phyloP scores from a whole-genome alignment of 495 filamentous ascomycete species.

The Podospora australis region DNA sequence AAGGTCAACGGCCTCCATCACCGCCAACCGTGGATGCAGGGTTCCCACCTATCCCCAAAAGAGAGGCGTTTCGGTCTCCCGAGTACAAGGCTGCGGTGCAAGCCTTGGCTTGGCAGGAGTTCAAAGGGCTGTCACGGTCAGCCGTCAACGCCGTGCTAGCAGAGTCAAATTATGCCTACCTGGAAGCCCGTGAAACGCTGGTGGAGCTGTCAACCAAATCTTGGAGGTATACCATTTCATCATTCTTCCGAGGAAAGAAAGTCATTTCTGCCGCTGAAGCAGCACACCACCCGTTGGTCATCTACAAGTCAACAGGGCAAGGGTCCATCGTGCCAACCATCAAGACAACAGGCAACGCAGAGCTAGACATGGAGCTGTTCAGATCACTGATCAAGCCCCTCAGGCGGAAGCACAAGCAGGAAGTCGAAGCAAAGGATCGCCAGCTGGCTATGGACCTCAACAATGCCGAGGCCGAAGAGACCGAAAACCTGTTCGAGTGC shows the following conservation, averaged over 20 bases:
- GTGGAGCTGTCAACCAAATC: conserved; percentile 69
- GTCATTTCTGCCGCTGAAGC: conserved; percentile 51
- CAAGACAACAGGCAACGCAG: conserved; percentile 64
- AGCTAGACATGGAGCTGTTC: conserved; percentile 76
- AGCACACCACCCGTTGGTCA: conserved; percentile 50
- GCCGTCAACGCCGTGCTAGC: conserved; percentile 83
- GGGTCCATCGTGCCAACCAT: conserved; percentile 50
- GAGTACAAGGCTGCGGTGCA: conserved; percentile 70
- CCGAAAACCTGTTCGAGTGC: conserved; percentile 73
- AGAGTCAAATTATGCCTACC: conserved; percentile 84
- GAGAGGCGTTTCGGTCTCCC: conserved; percentile 67
- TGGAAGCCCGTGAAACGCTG: conserved; percentile 66
- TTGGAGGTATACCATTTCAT: conserved; percentile 78
- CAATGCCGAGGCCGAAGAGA: conserved; percentile 64
- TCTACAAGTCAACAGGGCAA: conserved; percentile 52
- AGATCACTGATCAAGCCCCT: conserved; percentile 59
- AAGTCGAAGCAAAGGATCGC: conserved; percentile 58
- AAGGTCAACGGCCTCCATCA: neutral
- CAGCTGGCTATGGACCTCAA: conserved; percentile 62
- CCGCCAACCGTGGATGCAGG: conserved; percentile 3
- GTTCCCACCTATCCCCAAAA: conserved; percentile 45
- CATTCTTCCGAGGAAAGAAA: conserved; percentile 63
- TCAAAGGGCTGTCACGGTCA: conserved; percentile 70
- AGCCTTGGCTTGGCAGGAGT: conserved; percentile 61
- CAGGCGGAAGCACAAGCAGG: conserved; percentile 43